These are phyloP conservation scores for Alternaria alternata DNA, from an alignment of 2,329 filamentous ascomycete species.

Conservation along the genomic window DNA sequence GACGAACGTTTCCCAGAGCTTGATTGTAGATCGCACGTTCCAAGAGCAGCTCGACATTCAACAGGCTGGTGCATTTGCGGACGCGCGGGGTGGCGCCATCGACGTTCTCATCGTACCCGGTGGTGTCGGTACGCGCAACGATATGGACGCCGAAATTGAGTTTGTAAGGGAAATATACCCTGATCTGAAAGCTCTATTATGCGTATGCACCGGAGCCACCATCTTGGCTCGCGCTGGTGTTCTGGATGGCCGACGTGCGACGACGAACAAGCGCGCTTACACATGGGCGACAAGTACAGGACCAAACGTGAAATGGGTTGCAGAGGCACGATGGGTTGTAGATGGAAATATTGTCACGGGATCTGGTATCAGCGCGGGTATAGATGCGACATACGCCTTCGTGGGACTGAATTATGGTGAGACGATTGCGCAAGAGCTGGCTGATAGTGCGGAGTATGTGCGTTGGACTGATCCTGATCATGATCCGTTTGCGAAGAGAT, in stretches of 20 bases:
- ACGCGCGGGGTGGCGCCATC: constrained; percentile 19
- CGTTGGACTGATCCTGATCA: constrained; percentile 58
- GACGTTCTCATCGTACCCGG: constrained; percentile 74
- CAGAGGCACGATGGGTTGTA: constrained; percentile 59
- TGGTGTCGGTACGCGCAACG: constrained; percentile 58
- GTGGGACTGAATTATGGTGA: constrained; percentile 62
- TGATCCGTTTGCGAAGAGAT: constrained; percentile 63
- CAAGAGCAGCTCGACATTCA: constrained; percentile 26
- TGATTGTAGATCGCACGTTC: constrained; percentile 26
- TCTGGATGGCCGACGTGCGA: constrained; percentile 66
- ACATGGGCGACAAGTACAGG: constrained; percentile 49
- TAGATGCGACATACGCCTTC: constrained; percentile 66
- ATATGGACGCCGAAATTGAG: constrained; percentile 49
- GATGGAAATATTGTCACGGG: constrained; percentile 72
- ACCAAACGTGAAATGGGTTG: constrained; percentile 66
- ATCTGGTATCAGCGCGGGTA: constrained; percentile 70
- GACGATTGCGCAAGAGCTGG: constrained; percentile 57
- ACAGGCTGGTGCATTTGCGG: constrained; percentile 8
- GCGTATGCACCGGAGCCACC: constrained; percentile 70
- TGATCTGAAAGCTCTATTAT: constrained; percentile 63
- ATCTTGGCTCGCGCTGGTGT: constrained; percentile 66
- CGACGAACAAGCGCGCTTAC: constrained; percentile 70
- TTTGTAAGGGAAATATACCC: constrained; percentile 61
- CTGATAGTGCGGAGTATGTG: constrained; percentile 64
- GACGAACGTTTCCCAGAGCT: constrained; percentile 28